Evolutionary conservation across 805 yeast species (phyloP).

Genomic region (Zygotorulaspora florentina): DNA sequence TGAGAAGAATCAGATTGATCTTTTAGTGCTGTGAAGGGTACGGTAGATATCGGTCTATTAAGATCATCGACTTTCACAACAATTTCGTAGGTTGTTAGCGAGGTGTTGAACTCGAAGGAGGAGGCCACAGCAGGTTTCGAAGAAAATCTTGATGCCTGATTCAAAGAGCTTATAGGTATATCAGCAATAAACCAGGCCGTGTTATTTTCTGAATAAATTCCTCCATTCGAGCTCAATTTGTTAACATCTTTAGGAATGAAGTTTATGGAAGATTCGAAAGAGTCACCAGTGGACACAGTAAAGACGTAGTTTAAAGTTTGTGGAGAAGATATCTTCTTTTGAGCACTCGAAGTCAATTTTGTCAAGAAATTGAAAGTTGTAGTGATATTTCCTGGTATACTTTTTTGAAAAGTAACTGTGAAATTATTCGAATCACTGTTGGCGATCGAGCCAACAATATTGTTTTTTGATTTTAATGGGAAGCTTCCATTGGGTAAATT

Average conservation of each 20-base stretch:
- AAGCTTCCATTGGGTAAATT: conserved; percentile 21
- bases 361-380: conserved; percentile 27
- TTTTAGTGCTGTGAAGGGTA: conserved; percentile 24
- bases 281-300: conserved; percentile 20
- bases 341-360: conserved; percentile 18
- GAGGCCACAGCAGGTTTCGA: conserved; percentile 16
- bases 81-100: conserved; percentile 20
- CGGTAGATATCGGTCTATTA: conserved; percentile 22
- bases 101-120: conserved; percentile 19
- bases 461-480: conserved; percentile 15
- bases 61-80: conserved; percentile 26
- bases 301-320: conserved; percentile 19
- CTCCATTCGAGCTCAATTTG: conserved; percentile 25
- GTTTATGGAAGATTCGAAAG: conserved; percentile 19
- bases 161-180: conserved; percentile 24
- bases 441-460: conserved; percentile 21
- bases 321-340: conserved; percentile 17
- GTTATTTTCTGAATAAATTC: conserved; percentile 19
- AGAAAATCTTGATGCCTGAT: conserved; percentile 18
- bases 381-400: conserved; percentile 11
- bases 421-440: conserved; percentile 22
- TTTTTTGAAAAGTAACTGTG: conserved; percentile 17
- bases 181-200: conserved; percentile 31
- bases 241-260: conserved; percentile 20
- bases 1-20: conserved; percentile 25